A percentile compares a stretch with the other conserved stretches of the same genome.
These are phyloP conservation scores for Pseudotsuga menziesii DNA, from an alignment of 75 land plant species.

Conservation along the genomic window DNA sequence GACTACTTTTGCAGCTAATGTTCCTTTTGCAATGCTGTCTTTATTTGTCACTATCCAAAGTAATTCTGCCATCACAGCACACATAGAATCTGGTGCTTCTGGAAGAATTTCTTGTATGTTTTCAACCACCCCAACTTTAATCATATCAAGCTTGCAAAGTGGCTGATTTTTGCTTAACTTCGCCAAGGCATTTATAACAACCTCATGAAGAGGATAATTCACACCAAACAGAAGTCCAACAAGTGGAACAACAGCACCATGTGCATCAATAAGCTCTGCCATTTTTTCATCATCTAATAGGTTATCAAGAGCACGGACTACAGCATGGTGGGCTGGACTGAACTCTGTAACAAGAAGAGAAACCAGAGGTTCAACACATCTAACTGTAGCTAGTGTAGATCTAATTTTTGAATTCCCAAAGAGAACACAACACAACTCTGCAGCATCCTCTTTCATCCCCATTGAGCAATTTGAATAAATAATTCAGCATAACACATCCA, in stretches of 20 bases:
- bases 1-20: conserved; percentile 88
- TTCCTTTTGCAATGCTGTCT: conserved; percentile 81
- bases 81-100: conserved; percentile 87
- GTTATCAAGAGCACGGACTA: conserved; percentile 82
- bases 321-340: conserved; percentile 74
- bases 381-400: conserved; percentile 76
- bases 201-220: conserved; percentile 78
- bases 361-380: conserved; percentile 90
- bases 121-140: conserved; percentile 90
- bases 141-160: conserved; percentile 89
- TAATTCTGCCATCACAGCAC: conserved; percentile 74
- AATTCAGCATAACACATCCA: conserved; percentile 84
- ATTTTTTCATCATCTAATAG: conserved; percentile 91
- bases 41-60: conserved; percentile 94
- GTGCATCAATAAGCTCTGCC: conserved; percentile 91
- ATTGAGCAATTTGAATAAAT: conserved; percentile 76
- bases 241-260: conserved; percentile 93
- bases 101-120: conserved; percentile 71
- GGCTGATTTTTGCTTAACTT: conserved; percentile 92
- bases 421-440: conserved; percentile 79
- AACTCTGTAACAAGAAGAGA: conserved; percentile 65
- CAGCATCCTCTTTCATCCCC: conserved; percentile 91
- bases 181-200: conserved; percentile 73
- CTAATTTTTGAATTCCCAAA: conserved; percentile 83
- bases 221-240: conserved; percentile 74